Evolutionary conservation across 2,329 filamentous ascomycete species (phyloP).

Genomic region (Rachicladosporium sp.): DNA sequence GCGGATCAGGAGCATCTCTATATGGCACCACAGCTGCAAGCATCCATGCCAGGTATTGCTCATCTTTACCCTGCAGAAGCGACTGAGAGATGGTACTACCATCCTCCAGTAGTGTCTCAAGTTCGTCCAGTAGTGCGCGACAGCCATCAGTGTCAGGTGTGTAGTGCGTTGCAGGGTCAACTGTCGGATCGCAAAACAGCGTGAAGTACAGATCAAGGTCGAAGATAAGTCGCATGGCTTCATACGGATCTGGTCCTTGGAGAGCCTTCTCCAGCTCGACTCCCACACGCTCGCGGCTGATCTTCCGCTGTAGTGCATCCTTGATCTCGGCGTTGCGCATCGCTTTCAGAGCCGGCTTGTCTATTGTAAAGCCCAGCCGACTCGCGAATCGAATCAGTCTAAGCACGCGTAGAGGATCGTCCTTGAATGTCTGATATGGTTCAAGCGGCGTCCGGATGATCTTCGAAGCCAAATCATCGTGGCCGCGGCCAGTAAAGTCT

Average conservation of each 20-base stretch:
- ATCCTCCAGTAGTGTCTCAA: conserved; percentile 40
- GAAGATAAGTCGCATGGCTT: conserved; percentile 54
- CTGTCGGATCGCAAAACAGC: conserved; percentile 58
- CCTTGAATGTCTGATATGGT: conserved; percentile 83
- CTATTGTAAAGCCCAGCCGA: conserved; percentile 67
- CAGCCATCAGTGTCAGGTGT: conserved; percentile 49
- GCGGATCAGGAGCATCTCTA: conserved; percentile 37
- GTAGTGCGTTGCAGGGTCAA: conserved; percentile 34
- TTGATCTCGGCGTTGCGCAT: conserved; percentile 77
- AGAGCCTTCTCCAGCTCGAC: conserved; percentile 88
- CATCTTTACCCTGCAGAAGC: conserved; percentile 51
- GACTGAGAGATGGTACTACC: conserved; percentile 11
- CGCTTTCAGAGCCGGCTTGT: conserved; percentile 50
- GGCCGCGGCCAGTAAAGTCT: conserved; percentile 65
- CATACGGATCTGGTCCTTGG: conserved; percentile 53
- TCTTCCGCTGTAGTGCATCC: conserved; percentile 69
- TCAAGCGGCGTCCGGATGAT: conserved; percentile 77
- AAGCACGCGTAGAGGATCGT: conserved; percentile 80
- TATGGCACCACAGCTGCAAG: conserved; percentile 66
- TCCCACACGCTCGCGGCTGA: conserved; percentile 80
- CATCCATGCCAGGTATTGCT: conserved; percentile 63
- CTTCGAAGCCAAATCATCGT: conserved; percentile 58
- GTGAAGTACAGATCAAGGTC: conserved; percentile 55
- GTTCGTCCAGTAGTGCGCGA: conserved; percentile 49
- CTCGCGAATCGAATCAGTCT: conserved; percentile 84